Evolutionary conservation across 176 grass and related monocot species (phyloP), one percentile per base, ranked within the genome.

Genomic region (Eremochloa ophiuroides): DNA sequence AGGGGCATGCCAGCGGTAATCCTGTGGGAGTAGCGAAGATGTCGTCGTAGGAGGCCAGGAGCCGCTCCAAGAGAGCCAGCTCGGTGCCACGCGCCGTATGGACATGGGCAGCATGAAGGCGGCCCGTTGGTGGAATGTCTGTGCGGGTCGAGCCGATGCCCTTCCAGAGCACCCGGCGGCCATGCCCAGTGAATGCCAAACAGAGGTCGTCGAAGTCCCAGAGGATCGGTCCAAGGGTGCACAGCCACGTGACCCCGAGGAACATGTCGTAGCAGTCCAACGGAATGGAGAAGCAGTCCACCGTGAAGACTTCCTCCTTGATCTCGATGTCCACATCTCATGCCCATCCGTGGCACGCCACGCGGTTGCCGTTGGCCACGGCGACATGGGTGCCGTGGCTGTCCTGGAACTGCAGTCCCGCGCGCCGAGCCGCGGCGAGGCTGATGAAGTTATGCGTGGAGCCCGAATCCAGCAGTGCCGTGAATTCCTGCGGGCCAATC

Each of bases 81-180:
- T 14, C 10, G 4, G 42, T 11, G 3, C 42, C 42, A 0, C 10
- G 0, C 0, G 42, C 42, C 0, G 2, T 12, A 2, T 14, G 12
- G 12, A 13, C 13, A 2, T 12, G 2, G 0, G 12, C 13, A 1
- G 12, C 42, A 44, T 44, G 13, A 2, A 44, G 42, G 2, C 8
- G 38, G 2, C 38, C 38, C 1, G 8, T 39, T 1, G 38, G 38
- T 39, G 38, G 38, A 1, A 44, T 44, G 3, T 44, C 10, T 3
- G 10, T 2, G 1, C 42, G 42, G 12, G 42, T 11, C 2, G 42
- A 44, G 3, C 13, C 42, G 1, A 44, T 44, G 1, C 6, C 42
- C 42, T 44, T 44, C 42, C 42, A 44, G 13, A 44, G 10, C 1
- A 44, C 42, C 0, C 12, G 11, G 4, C 13, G 3, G 10, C 42